Evolutionary conservation across 768 basidiomycete genomes (phyloP), one percentile per base, ranked within the genome.

Genomic region (Hortiboletus flavorubellus): DNA sequence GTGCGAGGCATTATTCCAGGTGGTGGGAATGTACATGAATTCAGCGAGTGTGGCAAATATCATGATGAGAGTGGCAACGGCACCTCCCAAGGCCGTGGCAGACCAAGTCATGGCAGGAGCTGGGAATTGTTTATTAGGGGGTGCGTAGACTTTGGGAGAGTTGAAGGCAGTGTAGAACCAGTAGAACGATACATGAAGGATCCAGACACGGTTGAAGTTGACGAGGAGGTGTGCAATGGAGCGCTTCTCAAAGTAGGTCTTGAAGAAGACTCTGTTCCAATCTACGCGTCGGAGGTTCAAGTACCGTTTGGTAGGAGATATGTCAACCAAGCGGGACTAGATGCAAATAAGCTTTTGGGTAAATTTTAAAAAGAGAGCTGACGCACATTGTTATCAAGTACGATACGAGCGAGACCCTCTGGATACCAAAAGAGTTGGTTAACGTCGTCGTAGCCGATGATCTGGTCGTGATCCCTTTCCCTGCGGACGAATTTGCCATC

Each of bases 381-480:
- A 73, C 84, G 53, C 62, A 94, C 93, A 65, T 89, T 91, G 70
- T 98, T 93, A 35, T 77, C 79, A 31, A 98, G 80, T 14, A 93
- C 85, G 62, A 99, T 98, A 63, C 91, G 88, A 1, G 92, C 89
- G 50, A 99, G 81, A 48, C 97, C 97, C 71, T 99, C 97, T 3
- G 97, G 97, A 71, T 98, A 99, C 97, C 97, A 99, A 75, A 99
- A 99, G 23, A 98, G 77, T 67, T 99, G 97, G 71, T 99, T 99
- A 75, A 99, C 92, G 70, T 99, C 97, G 71, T 99, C 97, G 69
- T 99, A 99, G n/a, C 97, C 97, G 63, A 98, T 94, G 69, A 98
- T 91, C 63, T 93, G 78, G 57, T 93, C 84, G 73, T 98, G 97
- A 65, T 98, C 97, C 72, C 81, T 91, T 79, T 98, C 97, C 68